These are phyloP conservation scores for Trichophyton simii DNA, from an alignment of 2,329 filamentous ascomycete species.

Conservation along the genomic window DNA sequence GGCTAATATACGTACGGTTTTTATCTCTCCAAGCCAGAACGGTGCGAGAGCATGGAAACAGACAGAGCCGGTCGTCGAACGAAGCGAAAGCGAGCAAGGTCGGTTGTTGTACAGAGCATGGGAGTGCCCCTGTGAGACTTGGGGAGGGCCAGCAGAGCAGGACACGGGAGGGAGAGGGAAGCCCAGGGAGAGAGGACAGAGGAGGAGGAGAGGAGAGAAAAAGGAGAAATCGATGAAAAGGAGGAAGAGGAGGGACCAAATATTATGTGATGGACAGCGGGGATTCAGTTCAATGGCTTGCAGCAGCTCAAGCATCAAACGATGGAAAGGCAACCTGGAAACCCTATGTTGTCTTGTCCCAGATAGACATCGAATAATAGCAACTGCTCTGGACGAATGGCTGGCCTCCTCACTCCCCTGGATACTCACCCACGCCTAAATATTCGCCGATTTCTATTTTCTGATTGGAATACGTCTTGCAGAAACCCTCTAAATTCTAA, in stretches of 20 bases:
- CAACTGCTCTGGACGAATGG: conserved; percentile 10
- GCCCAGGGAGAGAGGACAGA: conserved; percentile 14
- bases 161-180: conserved; percentile 9
- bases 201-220: conserved; percentile 14
- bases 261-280: conserved; percentile 7
- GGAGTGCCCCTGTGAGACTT: conserved; percentile 4
- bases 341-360: neutral
- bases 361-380: neutral
- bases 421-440: conserved; percentile 1
- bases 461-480: conserved; percentile 9
- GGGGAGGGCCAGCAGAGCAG: conserved; percentile 7
- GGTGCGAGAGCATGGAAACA: neutral
- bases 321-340: neutral
- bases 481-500: neutral
- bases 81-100: conserved; percentile 15
- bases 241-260: conserved; percentile 4
- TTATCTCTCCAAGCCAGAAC: neutral
- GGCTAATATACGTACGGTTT: neutral
- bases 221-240: conserved; percentile 13
- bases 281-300: conserved; percentile 6
- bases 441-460: conserved; percentile 5
- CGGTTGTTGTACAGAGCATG: conserved; percentile 20
- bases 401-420: neutral
- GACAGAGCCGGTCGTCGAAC: neutral
- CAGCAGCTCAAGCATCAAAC: conserved; percentile 1